A percentile compares a stretch with the other conserved stretches of the same genome.
phyloP scores from a whole-genome alignment of 768 basidiomycete genomes.

The Rhizopogon vesiculosus region DNA sequence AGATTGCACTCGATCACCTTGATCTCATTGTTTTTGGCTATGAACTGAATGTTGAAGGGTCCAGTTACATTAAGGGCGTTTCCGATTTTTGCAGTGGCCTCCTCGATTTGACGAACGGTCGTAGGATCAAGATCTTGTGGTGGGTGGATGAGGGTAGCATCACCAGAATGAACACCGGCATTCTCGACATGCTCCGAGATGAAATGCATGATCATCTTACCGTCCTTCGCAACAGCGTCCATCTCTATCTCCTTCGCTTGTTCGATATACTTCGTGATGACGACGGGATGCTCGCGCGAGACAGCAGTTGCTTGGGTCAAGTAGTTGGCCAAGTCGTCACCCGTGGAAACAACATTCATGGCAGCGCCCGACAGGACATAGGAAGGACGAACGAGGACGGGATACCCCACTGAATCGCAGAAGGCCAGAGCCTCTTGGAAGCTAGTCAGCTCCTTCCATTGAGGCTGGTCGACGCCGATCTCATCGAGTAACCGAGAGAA shows the following conservation, averaged over 20 bases:
- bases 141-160: conserved; percentile 96
- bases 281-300: conserved; percentile 93
- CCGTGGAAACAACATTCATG: conserved; percentile 98
- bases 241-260: conserved; percentile 99
- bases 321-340: conserved; percentile 87
- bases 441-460: conserved; percentile 95
- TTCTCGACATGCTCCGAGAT: conserved; percentile 98
- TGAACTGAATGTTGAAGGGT: conserved; percentile 99
- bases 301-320: conserved; percentile 94
- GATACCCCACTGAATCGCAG: conserved; percentile 91
- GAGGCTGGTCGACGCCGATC: conserved; percentile 97
- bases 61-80: conserved; percentile 97
- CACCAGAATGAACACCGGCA: conserved; percentile 92
- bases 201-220: conserved; percentile 99
- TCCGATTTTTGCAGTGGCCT: conserved; percentile 96
- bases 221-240: conserved; percentile 97
- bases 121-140: conserved; percentile 97
- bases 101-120: conserved; percentile 93
- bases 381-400: conserved; percentile 94
- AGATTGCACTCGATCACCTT: conserved; percentile 99
- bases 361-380: conserved; percentile 99
- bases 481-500: conserved; percentile 97
- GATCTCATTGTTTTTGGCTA: conserved; percentile 99
- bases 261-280: conserved; percentile 99
- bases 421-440: conserved; percentile 84